phyloP scores from a whole-genome alignment of 306 rosid species.

The Dryas drummondii region DNA sequence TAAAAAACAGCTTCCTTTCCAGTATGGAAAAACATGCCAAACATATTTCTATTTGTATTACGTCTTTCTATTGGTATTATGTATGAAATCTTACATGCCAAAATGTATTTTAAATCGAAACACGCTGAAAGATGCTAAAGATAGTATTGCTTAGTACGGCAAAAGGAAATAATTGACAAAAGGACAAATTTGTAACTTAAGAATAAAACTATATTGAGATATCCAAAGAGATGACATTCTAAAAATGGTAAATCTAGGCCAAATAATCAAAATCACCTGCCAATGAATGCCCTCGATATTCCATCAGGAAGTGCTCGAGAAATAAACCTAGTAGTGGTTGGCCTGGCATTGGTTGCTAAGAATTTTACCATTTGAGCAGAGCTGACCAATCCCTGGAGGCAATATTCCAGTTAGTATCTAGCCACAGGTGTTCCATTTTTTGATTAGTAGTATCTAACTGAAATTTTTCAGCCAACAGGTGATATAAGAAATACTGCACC shows the following conservation, averaged over 20 bases:
- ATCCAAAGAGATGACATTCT: background rate
- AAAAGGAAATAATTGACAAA: background rate
- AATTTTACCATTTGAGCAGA: conserved; percentile 93
- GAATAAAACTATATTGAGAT: background rate
- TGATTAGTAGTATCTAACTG: background rate
- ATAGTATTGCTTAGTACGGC: background rate
- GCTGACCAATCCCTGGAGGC: conserved; percentile 87
- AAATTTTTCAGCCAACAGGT: conserved; percentile 21
- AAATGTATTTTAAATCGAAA: background rate
- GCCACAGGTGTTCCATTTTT: conserved; percentile 10
- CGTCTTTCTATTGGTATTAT: background rate
- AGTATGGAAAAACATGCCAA: background rate
- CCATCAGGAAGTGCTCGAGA: conserved; percentile 75
- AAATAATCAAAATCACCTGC: conserved; percentile 61
- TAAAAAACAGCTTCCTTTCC: background rate
- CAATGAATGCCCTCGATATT: conserved; percentile 88
- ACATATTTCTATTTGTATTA: too few species aligned
- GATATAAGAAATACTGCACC: conserved; percentile 43
- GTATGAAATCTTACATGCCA: background rate
- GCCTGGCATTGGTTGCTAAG: conserved; percentile 89
- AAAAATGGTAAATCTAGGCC: background rate
- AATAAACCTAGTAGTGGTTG: conserved; percentile 76
- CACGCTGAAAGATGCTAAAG: background rate
- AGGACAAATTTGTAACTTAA: background rate
- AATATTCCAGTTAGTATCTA: conserved; percentile 36